Conservation (phyloP, 2,329 filamentous ascomycete genomes). For the Penicillium janthinellum region DNA sequence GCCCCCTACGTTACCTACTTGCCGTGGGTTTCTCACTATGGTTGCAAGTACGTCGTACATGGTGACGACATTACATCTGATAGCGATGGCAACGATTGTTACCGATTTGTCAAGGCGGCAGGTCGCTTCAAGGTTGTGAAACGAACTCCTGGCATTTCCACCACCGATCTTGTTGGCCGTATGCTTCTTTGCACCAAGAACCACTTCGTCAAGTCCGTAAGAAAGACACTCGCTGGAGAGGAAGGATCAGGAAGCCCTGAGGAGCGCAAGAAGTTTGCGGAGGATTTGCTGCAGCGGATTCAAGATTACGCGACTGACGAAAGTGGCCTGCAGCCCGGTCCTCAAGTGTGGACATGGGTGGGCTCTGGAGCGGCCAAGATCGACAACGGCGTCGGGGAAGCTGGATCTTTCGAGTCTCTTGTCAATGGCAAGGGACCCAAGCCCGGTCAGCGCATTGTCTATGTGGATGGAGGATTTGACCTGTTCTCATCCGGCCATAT, state of each 20-base stretch:
- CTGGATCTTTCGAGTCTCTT: slow-evolving; percentile 66
- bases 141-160: slow-evolving; percentile 92
- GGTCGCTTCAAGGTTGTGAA: slow-evolving; percentile 96
- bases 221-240: slow-evolving; percentile 66
- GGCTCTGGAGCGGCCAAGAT: slow-evolving; percentile 40
- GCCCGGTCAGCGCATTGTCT: slow-evolving; percentile 81
- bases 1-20: slow-evolving; percentile 95
- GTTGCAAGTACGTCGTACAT: slow-evolving; percentile 93
- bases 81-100: slow-evolving; percentile 90
- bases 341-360: slow-evolving; percentile 83
- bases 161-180: slow-evolving; percentile 94
- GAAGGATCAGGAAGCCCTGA: slow-evolving; percentile 71
- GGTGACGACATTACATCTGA: slow-evolving; percentile 98
- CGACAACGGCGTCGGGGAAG: slow-evolving; percentile 54
- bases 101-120: slow-evolving; percentile 94
- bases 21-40: slow-evolving; percentile 92
- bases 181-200: slow-evolving; percentile 96
- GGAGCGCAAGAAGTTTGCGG: slow-evolving; percentile 65
- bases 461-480: slow-evolving; percentile 96
- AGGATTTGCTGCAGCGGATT: slow-evolving; percentile 75
- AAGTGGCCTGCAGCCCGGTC: slow-evolving; percentile 74
- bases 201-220: slow-evolving; percentile 85
- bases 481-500: slow-evolving; percentile 97
- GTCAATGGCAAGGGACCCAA: slow-evolving; percentile 71
- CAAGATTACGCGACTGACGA: slow-evolving; percentile 85